Conservation (phyloP, 2,329 filamentous ascomycete genomes). For the Teratosphaeria gauchensis region DNA sequence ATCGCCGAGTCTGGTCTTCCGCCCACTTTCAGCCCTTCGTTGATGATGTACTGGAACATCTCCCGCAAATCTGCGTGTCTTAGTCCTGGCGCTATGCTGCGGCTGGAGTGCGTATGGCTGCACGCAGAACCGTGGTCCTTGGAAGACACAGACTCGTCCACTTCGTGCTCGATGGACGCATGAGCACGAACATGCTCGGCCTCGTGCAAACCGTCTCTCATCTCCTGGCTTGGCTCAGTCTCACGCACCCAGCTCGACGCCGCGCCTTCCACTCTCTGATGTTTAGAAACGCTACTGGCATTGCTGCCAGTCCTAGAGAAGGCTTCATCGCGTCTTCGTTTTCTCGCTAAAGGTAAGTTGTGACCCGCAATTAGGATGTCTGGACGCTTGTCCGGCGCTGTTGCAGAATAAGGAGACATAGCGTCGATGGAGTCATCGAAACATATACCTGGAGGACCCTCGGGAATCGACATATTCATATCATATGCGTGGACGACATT, state of each 20-base stretch:
- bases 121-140: not conserved
- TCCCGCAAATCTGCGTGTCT: slow-evolving; percentile 40
- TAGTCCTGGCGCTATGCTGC: slow-evolving; percentile 36
- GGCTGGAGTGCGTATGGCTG: slow-evolving; percentile 1
- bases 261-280: slow-evolving; percentile 11
- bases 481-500: slow-evolving; percentile 69
- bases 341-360: slow-evolving; percentile 31
- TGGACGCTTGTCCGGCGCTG: slow-evolving; percentile 26
- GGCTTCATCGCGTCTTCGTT: slow-evolving; percentile 34
- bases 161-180: slow-evolving; percentile 1
- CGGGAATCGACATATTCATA: slow-evolving; percentile 65
- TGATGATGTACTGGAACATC: slow-evolving; percentile 43
- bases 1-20: slow-evolving; percentile 44
- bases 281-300: slow-evolving; percentile 16
- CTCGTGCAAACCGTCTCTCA: slow-evolving; percentile 19
- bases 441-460: slow-evolving; percentile 37
- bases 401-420: slow-evolving; percentile 13
- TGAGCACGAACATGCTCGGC: slow-evolving; percentile 17
- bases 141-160: slow-evolving; percentile 1
- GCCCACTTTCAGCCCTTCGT: slow-evolving; percentile 43
- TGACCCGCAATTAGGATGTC: slow-evolving; percentile 36
- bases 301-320: slow-evolving; percentile 16
- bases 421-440: slow-evolving; percentile 18
- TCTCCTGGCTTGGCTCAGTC: slow-evolving; percentile 15
- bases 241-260: slow-evolving; percentile 9